Evolutionary conservation across 108 stramenopile species (phyloP).

Genomic region (Skeletonema menzelii): DNA sequence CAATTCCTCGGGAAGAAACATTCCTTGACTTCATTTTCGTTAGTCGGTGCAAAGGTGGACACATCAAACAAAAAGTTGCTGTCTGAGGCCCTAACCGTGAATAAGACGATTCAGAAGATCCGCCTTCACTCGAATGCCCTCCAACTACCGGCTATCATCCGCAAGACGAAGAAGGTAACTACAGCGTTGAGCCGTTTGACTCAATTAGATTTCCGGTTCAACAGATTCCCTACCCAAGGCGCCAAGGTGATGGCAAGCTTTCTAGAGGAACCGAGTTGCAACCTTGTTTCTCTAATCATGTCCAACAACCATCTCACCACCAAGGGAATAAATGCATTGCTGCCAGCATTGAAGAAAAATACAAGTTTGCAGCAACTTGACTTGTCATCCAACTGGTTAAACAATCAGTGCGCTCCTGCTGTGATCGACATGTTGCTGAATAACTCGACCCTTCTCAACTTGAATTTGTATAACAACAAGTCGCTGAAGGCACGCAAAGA

Average conservation of each 20-base stretch:
- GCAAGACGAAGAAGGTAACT: background rate
- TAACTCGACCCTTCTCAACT: background rate
- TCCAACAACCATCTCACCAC: background rate
- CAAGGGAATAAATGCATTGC: background rate
- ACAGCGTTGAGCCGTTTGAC: background rate
- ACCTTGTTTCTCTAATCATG: background rate
- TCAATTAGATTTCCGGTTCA: background rate
- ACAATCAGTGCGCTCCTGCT: background rate
- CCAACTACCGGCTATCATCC: background rate
- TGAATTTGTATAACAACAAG: background rate
- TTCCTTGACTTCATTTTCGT: slow-evolving; percentile 1
- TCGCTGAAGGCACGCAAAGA: background rate
- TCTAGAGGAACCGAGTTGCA: background rate
- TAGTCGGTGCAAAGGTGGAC: background rate
- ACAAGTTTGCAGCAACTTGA: background rate
- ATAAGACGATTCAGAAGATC: background rate
- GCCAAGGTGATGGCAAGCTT: background rate
- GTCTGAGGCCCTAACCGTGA: background rate
- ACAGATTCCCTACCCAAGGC: background rate
- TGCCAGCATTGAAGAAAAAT: background rate
- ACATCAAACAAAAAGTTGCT: background rate
- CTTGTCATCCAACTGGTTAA: background rate
- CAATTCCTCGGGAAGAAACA: background rate
- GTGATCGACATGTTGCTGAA: slow-evolving; percentile 4
- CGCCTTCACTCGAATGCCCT: background rate